Conservation (phyloP, 371 early-diverging fungal genomes). For the Polyrhizophydium stewartii region DNA sequence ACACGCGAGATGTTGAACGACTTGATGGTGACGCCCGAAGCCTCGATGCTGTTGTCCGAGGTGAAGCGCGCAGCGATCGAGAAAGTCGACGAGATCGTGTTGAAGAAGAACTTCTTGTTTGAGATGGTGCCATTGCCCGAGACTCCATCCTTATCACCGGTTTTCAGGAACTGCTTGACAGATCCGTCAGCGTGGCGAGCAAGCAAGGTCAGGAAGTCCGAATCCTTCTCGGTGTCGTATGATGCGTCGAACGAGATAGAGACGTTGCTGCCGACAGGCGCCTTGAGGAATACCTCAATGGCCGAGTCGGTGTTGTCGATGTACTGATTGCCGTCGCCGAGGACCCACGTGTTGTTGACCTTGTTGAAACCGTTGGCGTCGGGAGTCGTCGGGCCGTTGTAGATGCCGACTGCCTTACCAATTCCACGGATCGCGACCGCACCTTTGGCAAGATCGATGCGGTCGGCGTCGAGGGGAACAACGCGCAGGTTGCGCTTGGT, state of each 20-base stretch:
- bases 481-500: conserved; percentile 8
- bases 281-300: conserved; percentile 35
- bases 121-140: too few relatives aligned
- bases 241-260: conserved; percentile 46
- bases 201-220: neutral
- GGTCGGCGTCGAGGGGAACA: neutral
- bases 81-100: neutral
- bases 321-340: conserved; percentile 13
- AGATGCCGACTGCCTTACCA: neutral
- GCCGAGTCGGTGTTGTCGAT: conserved; percentile 22
- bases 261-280: conserved; percentile 47
- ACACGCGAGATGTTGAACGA: neutral
- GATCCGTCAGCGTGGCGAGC: too few relatives aligned
- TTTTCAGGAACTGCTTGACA: too few relatives aligned
- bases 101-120: too few relatives aligned
- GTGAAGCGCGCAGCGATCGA: neutral
- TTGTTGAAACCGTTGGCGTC: neutral
- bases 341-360: neutral
- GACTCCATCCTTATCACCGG: too few relatives aligned
- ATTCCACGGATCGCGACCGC: too few relatives aligned
- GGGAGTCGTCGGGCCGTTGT: neutral
- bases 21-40: neutral
- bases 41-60: neutral
- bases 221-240: conserved; percentile 22
- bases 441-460: too few relatives aligned